Evolutionary conservation across 2,329 filamentous ascomycete species (phyloP), one percentile per base, ranked within the genome.

Genomic region (Lizonia empirigonia): DNA sequence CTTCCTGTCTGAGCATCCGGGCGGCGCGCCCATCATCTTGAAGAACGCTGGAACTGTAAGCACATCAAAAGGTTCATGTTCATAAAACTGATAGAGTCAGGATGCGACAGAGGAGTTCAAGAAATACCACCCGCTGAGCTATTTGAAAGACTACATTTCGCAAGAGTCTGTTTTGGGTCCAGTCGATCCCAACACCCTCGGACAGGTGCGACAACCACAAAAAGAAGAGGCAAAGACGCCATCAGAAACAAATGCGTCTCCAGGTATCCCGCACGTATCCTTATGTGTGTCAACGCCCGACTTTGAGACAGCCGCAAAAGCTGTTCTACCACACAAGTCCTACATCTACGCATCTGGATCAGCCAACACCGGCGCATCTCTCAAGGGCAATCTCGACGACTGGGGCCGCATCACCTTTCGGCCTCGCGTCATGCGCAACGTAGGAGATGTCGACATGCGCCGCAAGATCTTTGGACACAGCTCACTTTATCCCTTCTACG

Each of bases 1-100:
- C 12, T 89, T 90, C 64, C 74, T 84, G 5, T 77, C 78, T 7
- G 76, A 84, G 40, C 84, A 86, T 68, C 83, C 84, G 3, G 84
- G 85, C n/a, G 84, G 84, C 18, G 73, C 82, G n/a, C 59, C 65
- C 1, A 70, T 72, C 3, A 61, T 72, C 16, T 52, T 72, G 53
- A 70, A 63, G 52, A 63, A 72, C 38, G 78, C 74, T 34, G 81
- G 82, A 78, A 68, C 64, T 19, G 69, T 71, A 15, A 65, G 75
- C 60, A 4, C 10, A n/a, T 20, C 4, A 22, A 2, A 9, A 22
- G 8, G 13, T n/a, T 15, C 9, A 12, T n/a, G 7, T n/a, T n/a
- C 16, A 12, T 1, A 30, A 6, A 23, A 23, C 44, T 68, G 30
- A 65, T 20, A 2, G 5, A 7, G 13, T 6, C 12, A 72, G 69